These are phyloP conservation scores for Yarrowia sp. DNA, from an alignment of 805 yeast species.

Conservation along the genomic window DNA sequence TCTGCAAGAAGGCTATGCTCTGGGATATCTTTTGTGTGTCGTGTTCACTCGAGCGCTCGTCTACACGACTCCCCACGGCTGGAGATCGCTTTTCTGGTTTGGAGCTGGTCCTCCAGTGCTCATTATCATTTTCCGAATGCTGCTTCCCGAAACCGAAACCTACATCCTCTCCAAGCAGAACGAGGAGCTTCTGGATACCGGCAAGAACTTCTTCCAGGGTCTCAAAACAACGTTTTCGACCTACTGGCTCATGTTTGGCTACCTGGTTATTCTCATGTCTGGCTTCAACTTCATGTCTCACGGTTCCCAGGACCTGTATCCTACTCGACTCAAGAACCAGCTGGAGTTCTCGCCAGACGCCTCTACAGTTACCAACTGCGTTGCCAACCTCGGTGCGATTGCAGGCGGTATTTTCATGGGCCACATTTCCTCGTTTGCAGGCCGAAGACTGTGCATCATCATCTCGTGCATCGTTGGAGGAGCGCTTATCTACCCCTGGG, in stretches of 20 bases:
- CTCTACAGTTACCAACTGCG: background rate
- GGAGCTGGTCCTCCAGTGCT: background rate
- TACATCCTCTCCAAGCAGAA: background rate
- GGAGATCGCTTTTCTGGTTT: slow-evolving; percentile 3
- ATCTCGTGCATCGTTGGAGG: background rate
- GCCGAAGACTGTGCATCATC: background rate
- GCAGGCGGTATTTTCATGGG: background rate
- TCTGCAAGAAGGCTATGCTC: background rate
- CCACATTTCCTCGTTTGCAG: background rate
- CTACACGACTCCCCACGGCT: background rate
- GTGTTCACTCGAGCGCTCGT: background rate
- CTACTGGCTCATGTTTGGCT: slow-evolving; percentile 62
- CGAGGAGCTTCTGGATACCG: background rate
- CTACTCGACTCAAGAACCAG: background rate
- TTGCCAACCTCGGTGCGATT: background rate
- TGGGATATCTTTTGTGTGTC: background rate
- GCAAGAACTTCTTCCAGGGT: background rate
- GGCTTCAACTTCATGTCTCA: slow-evolving; percentile 72
- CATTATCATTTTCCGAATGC: background rate
- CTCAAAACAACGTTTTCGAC: slow-evolving; percentile 10
- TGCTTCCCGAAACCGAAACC: background rate
- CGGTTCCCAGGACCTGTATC: slow-evolving; percentile 61
- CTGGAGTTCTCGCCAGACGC: background rate
- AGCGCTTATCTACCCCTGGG: slow-evolving; percentile 8
- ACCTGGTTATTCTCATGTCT: slow-evolving; percentile 59